Conservation (phyloP, 768 basidiomycete genomes). For the Mycena epipterygia region DNA sequence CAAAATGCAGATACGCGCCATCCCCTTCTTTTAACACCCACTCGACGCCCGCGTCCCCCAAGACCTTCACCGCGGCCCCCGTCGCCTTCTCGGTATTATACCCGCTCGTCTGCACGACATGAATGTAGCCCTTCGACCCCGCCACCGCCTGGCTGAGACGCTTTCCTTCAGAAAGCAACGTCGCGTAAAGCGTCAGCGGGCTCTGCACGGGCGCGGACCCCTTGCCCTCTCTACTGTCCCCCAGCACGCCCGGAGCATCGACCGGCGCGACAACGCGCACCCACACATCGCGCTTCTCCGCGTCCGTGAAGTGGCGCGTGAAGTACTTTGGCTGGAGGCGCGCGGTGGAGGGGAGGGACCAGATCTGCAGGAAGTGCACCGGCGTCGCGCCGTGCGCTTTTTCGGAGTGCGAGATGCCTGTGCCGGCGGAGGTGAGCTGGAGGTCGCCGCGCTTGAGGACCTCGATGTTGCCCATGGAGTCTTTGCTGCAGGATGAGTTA, state of each 20-base stretch:
- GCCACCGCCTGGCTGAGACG: constrained; percentile 66
- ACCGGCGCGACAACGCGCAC: constrained; percentile 83
- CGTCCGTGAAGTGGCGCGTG: constrained; percentile 88
- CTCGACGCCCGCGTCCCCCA: too few species aligned
- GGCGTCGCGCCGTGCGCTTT: constrained; percentile 57
- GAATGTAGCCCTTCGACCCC: constrained; percentile 80
- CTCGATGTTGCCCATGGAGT: constrained; percentile 93
- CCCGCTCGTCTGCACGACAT: constrained; percentile 87
- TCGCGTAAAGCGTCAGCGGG: constrained; percentile 77
- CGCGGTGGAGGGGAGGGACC: constrained; percentile 56
- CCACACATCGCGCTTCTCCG: constrained; percentile 85
- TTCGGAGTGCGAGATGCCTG: constrained; percentile 88
- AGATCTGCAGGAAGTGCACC: constrained; percentile 69
- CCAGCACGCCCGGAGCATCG: constrained; percentile 65
- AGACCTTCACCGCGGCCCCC: constrained; percentile 59
- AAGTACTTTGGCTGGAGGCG: constrained; percentile 84
- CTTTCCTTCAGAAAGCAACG: constrained; percentile 71
- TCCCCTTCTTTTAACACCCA: too few species aligned
- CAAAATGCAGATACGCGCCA: too few species aligned
- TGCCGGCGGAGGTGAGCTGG: constrained; percentile 93
- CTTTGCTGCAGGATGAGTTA: constrained; percentile 67
- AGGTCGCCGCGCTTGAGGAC: constrained; percentile 89
- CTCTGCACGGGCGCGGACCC: constrained; percentile 89
- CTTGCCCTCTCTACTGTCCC: constrained; percentile 67
- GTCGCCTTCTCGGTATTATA: constrained; percentile 71